These are phyloP conservation scores for Apiotrichum siamense DNA, from an alignment of 1,284 basidiomycete genomes.

Conservation along the genomic window DNA sequence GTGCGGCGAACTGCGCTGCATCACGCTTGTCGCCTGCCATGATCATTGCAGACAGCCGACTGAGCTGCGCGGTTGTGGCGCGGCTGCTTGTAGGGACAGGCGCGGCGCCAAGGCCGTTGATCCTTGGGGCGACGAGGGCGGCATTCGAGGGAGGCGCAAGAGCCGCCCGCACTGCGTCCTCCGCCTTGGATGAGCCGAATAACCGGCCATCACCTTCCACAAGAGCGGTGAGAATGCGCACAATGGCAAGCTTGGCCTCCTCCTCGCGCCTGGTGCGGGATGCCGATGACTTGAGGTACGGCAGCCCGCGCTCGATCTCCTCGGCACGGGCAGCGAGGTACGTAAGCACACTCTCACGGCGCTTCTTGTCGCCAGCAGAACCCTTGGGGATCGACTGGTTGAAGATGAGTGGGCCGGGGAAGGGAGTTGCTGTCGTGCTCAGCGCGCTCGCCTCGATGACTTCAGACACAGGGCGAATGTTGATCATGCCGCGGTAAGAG, in stretches of 20 bases:
- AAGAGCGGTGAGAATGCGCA: constrained; percentile 68
- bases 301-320: constrained; percentile 69
- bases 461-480: constrained; percentile 61
- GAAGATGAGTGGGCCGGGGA: constrained; percentile 77
- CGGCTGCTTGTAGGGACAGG: constrained; percentile 22
- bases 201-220: constrained; percentile 80
- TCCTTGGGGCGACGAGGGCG: constrained; percentile 15
- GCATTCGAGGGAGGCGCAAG: constrained; percentile 54
- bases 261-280: constrained; percentile 54
- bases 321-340: constrained; percentile 69
- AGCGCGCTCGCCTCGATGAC: constrained; percentile 63
- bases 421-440: constrained; percentile 56
- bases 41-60: constrained; percentile 71
- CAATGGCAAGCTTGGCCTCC: constrained; percentile 70
- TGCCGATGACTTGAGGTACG: constrained; percentile 57
- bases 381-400: constrained; percentile 62
- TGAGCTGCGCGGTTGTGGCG: constrained; percentile 55
- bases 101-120: constrained; percentile 21
- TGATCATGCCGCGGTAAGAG: constrained; percentile 61
- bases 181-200: constrained; percentile 67
- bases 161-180: constrained; percentile 59
- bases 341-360: constrained; percentile 68
- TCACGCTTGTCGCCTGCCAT: constrained; percentile 75
- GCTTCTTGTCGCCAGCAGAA: constrained; percentile 63
- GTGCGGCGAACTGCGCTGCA: constrained; percentile 82